Evolutionary conservation across 306 rosid species (phyloP).

Genomic region (Argentina anserina): DNA sequence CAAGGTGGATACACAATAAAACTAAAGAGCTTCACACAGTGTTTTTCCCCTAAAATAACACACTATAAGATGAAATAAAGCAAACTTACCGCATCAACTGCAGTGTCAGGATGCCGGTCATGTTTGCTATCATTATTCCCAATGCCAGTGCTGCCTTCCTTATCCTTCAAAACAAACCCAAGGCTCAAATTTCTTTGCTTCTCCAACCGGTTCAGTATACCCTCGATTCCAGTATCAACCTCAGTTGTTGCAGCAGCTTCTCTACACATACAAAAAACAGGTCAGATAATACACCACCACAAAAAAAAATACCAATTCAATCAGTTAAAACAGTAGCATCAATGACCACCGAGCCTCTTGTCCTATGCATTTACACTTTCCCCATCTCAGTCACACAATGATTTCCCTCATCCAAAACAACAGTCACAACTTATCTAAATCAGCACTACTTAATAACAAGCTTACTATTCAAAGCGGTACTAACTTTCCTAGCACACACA

Average conservation of each 20-base stretch:
- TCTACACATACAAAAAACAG: constrained; percentile 33
- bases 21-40: neutral
- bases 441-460: neutral
- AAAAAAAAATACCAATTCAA: neutral
- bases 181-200: constrained; percentile 51
- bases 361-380: neutral
- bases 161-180: constrained; percentile 37
- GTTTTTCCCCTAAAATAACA: neutral
- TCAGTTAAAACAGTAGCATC: neutral
- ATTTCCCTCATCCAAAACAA: neutral
- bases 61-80: neutral
- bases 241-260: constrained; percentile 34
- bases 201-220: constrained; percentile 81
- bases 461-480: neutral
- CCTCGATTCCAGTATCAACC: constrained; percentile 74
- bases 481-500: neutral
- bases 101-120: constrained; percentile 29
- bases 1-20: neutral
- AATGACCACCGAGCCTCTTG: neutral
- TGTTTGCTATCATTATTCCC: constrained; percentile 24
- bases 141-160: constrained; percentile 26
- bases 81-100: constrained; percentile 47
- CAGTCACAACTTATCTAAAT: neutral
- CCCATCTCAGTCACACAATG: neutral
- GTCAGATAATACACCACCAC: constrained; percentile 11